phyloP scores from a whole-genome alignment of 441 rosid genomes.

The Manihot esculenta region DNA sequence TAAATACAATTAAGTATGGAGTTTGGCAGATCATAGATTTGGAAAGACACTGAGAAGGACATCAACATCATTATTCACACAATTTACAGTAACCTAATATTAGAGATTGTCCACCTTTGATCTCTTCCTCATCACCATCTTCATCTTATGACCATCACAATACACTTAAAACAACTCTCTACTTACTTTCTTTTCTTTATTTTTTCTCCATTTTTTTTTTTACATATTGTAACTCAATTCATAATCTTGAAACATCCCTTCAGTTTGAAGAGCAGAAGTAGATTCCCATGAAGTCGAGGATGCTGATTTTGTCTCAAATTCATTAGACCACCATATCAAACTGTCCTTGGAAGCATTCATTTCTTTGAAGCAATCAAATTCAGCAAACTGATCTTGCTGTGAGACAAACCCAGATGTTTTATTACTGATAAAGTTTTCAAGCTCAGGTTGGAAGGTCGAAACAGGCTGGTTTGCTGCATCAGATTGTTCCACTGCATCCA shows the following conservation, averaged over 20 bases:
- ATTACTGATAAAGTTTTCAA: constrained; percentile 34
- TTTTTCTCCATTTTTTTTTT: background rate
- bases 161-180: background rate
- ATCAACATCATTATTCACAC: constrained; percentile 56
- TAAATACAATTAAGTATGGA: background rate
- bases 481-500: constrained; percentile 20
- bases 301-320: constrained; percentile 52
- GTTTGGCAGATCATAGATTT: background rate
- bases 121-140: constrained; percentile 20
- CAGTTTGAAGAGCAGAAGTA: constrained; percentile 44
- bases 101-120: constrained; percentile 4
- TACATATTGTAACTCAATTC: constrained; percentile 52
- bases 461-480: constrained; percentile 19
- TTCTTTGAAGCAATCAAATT: constrained; percentile 54
- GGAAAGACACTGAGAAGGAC: constrained; percentile 3
- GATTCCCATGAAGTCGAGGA: constrained; percentile 68
- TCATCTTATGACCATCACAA: background rate
- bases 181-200: constrained; percentile 1
- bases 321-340: constrained; percentile 70
- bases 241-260: constrained; percentile 62
- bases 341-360: constrained; percentile 40
- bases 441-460: constrained; percentile 39
- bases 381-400: constrained; percentile 37
- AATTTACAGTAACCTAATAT: constrained; percentile 33
- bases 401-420: constrained; percentile 22